These are phyloP conservation scores for Leishmania tarentolae DNA, from an alignment of 208 protist species.

Conservation along the genomic window DNA sequence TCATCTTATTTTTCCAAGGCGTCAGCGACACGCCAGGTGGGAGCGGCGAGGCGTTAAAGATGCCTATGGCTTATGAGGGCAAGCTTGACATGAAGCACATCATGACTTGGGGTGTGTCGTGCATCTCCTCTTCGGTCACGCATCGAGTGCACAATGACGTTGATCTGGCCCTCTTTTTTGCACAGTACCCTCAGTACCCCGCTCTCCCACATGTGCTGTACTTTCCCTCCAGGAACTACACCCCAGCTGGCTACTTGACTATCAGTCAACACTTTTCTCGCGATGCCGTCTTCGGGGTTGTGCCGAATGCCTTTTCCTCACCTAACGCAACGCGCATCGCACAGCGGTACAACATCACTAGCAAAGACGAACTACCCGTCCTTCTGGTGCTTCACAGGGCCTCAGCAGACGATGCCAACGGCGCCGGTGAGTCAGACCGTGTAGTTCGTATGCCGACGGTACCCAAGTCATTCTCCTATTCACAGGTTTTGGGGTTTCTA, in stretches of 20 bases:
- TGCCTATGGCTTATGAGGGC: conserved; percentile 30
- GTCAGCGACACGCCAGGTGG: conserved; percentile 20
- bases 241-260: conserved; percentile 28
- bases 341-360: conserved; percentile 38
- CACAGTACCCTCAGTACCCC: conserved; percentile 31
- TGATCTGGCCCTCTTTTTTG: conserved; percentile 39
- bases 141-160: conserved; percentile 38
- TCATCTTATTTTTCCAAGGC: conserved; percentile 44
- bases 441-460: conserved; percentile 24
- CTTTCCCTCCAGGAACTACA: conserved; percentile 33
- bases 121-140: conserved; percentile 33
- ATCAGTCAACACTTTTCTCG: conserved; percentile 32
- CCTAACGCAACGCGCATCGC: conserved; percentile 18
- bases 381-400: conserved; percentile 34
- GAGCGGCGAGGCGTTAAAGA: conserved; percentile 18
- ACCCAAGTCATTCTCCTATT: conserved; percentile 6
- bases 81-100: conserved; percentile 15
- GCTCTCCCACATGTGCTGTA: conserved; percentile 47
- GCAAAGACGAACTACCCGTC: conserved; percentile 29
- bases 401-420: conserved; percentile 3
- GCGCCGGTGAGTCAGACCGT: conserved; percentile 16
- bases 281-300: conserved; percentile 51
- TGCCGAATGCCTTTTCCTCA: conserved; percentile 31
- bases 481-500: conserved; percentile 14
- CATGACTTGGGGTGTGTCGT: conserved; percentile 33